These are phyloP conservation scores for Eucalyptus victrix DNA, from an alignment of 345 rosid species.

Conservation along the genomic window DNA sequence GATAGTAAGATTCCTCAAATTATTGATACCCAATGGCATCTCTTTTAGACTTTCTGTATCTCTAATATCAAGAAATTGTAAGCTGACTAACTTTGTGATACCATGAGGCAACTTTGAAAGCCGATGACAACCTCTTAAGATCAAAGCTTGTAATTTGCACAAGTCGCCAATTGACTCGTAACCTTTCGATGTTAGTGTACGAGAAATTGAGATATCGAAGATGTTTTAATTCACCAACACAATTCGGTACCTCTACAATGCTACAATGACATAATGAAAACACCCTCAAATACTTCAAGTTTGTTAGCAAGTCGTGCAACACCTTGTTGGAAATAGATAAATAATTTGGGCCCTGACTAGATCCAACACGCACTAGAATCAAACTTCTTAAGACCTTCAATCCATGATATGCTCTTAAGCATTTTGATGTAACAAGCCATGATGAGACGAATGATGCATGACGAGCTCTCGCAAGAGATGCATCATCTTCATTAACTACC, in stretches of 20 bases:
- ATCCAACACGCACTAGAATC: neutral
- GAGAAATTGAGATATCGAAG: neutral
- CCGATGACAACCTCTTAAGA: neutral
- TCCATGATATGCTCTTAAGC: neutral
- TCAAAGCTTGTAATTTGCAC: neutral
- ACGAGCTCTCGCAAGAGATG: neutral
- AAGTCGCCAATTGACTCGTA: neutral
- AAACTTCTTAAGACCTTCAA: neutral
- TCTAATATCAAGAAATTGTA: neutral
- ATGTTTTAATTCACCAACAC: neutral
- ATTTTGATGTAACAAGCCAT: neutral
- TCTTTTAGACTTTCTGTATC: no score
- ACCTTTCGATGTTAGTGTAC: fast-evolving
- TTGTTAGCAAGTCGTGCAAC: neutral
- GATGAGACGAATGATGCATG: neutral
- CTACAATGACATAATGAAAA: neutral
- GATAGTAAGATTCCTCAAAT: neutral
- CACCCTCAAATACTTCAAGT: neutral
- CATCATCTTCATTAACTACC: neutral
- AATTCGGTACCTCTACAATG: neutral
- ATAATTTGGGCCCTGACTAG: fast-evolving
- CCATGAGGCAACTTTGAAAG: neutral
- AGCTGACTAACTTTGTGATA: no score
- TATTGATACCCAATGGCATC: neutral
- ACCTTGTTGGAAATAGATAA: neutral